A percentile compares a stretch with the other conserved stretches of the same genome.
Evolutionary conservation across 177 flowering plant genomes (phyloP).

Genomic region (Tripterygium wilfordii): DNA sequence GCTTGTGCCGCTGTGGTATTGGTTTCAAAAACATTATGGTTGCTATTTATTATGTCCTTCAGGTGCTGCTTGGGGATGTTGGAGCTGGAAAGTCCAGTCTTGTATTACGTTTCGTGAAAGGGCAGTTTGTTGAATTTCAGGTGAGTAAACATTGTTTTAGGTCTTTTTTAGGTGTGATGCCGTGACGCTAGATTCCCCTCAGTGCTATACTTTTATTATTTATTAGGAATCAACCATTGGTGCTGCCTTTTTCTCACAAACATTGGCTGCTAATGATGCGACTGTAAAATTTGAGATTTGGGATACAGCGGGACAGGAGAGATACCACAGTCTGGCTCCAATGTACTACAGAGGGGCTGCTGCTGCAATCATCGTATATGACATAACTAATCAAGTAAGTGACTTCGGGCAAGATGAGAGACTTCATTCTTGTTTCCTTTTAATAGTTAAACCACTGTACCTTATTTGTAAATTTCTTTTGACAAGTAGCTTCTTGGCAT

Average conservation of each 20-base stretch:
- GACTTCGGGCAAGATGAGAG: too few species aligned
- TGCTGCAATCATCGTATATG: conserved; percentile 53
- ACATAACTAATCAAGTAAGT: conserved; percentile 46
- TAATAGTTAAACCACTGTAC: too few species aligned
- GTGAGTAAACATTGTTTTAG: conserved; percentile 13
- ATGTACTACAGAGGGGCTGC: conserved; percentile 66
- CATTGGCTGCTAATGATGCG: conserved; percentile 54
- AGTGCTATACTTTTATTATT: neutral
- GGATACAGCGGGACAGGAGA: conserved; percentile 65
- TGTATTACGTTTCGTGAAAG: conserved; percentile 64
- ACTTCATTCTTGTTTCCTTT: too few species aligned
- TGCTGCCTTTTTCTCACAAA: conserved; percentile 66
- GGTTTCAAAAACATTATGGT: too few species aligned
- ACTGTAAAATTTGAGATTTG: conserved; percentile 61
- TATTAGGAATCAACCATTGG: conserved; percentile 63
- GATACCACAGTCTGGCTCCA: conserved; percentile 58
- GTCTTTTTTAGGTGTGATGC: too few species aligned
- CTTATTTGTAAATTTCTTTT: too few species aligned
- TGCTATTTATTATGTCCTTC: conserved; percentile 2
- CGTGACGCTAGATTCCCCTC: too few species aligned
- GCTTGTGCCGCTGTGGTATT: neutral
- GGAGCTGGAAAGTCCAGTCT: conserved; percentile 72
- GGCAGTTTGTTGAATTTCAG: conserved; percentile 67
- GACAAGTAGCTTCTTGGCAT: too few species aligned
- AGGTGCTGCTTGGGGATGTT: conserved; percentile 67